Evolutionary conservation across 176 grass and related monocot species (phyloP), one percentile per base, ranked within the genome.

Genomic region (Areca catechu): DNA sequence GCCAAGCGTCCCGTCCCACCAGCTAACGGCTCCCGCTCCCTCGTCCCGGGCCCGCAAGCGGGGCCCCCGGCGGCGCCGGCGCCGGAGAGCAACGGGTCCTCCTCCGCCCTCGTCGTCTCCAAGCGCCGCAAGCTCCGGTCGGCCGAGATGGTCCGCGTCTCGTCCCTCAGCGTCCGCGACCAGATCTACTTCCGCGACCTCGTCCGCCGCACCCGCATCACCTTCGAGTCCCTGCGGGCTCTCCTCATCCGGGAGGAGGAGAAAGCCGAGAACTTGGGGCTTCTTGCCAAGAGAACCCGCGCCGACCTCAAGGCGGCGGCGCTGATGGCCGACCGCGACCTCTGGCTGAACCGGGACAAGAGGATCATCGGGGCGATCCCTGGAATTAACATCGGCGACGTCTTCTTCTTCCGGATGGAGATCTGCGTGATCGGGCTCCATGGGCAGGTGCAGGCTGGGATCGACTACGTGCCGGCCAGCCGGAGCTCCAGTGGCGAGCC

Each of bases 371-470:
- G 92, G 15, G 47, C 86, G 0, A 82, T 96, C 51, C 92, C 92
- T 0, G 92, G 92, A 57, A 90, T 96, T 66, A 56, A 71, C 48
- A 72, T 98, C 16, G 93, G 93, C 1, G 93, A 98, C 4, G 83
- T 80, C 21, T 98, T 98, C 84, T 88, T 92, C 75, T 98, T 67
- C 58, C 86, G 93, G 20, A 89, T 85, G 78, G 93, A 98, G 66
- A 72, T 98, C 5, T 92, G 83, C 54, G 93, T 98, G 60, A 73
- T 98, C 30, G 93, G 93, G 4, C 70, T 98, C 57, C 93, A 98
- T 67, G 93, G 93, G 22, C 93, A 92, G 70, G 81, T 79, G 53
- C 93, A 98, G 68, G 93, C 93, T 2, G 93, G 93, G 4, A 98
- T 98, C 4, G 93, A 98, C 58, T 98, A 83, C 18, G 76, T 98